Percentiles rank a stretch among this genome's conserved stretches.
These are phyloP conservation scores for Amorphotheca resinae DNA, from an alignment of 495 filamentous ascomycete genomes.

Conservation along the genomic window DNA sequence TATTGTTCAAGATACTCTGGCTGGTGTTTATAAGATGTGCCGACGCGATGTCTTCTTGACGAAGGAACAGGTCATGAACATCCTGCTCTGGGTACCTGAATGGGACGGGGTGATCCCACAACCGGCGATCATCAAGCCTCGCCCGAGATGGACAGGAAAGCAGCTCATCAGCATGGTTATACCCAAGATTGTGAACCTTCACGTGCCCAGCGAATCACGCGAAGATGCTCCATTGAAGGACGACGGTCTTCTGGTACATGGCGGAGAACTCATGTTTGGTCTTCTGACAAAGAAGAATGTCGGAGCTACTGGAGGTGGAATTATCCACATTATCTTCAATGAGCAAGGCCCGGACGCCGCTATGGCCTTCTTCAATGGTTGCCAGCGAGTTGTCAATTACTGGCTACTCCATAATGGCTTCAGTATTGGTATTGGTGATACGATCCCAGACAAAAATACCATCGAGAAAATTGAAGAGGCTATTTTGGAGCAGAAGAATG, in stretches of 20 bases:
- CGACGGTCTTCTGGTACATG: slow-evolving; percentile 68
- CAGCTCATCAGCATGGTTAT: slow-evolving; percentile 92
- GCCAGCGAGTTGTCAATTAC: slow-evolving; percentile 85
- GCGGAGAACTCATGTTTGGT: slow-evolving; percentile 82
- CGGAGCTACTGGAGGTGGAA: slow-evolving; percentile 72
- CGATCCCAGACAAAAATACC: slow-evolving; percentile 75
- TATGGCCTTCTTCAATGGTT: slow-evolving; percentile 89
- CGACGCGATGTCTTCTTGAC: slow-evolving; percentile 84
- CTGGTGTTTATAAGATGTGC: slow-evolving; percentile 92
- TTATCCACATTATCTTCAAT: slow-evolving; percentile 94
- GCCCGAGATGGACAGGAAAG: slow-evolving; percentile 96
- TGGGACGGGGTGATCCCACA: slow-evolving; percentile 93
- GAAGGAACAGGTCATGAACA: slow-evolving; percentile 85
- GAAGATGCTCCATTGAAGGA: slow-evolving; percentile 56
- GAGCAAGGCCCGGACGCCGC: slow-evolving; percentile 76
- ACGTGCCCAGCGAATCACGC: slow-evolving; percentile 42
- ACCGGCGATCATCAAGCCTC: slow-evolving; percentile 82
- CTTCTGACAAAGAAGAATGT: slow-evolving; percentile 88
- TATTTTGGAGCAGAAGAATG: slow-evolving; percentile 64
- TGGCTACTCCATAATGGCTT: slow-evolving; percentile 98
- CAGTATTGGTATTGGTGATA: slow-evolving; percentile 97
- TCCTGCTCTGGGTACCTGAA: slow-evolving; percentile 90
- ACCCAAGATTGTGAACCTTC: slow-evolving; percentile 74
- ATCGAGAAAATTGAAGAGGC: slow-evolving; percentile 71
- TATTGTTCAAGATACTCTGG: slow-evolving; percentile 96